Evolutionary conservation across 148 eudicot genomes (phyloP), one percentile per base, ranked within the genome.

Genomic region (Nepenthes mirabilis): DNA sequence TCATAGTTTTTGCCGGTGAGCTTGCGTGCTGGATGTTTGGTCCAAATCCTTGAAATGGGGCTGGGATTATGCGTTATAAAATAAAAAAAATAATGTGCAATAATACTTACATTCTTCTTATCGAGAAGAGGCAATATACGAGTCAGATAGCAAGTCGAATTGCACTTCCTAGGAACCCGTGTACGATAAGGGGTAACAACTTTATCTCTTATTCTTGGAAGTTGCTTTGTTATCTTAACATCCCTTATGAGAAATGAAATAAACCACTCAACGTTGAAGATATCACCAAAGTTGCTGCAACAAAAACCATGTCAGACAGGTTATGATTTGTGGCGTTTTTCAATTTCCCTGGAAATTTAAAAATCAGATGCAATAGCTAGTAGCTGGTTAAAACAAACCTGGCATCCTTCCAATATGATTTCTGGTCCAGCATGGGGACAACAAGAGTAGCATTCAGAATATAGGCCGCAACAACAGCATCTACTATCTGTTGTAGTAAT

Each of bases 351-450:
- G 13, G 4, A 53, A 9, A 55, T 55, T 32, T 34, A 75, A 52
- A 10, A 62, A 11, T 43, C 36, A 47, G 11, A 60, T 56, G 55
- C 43, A 10, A 13, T 52, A 23, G 49, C 52, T 12, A 0, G 33
- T 14, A 36, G 14, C 14, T 12, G 33, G 23, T n/a, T 23, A 32
- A 67, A 43, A 59, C 79, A 50, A 70, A 89, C 97, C 97, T 86
- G 37, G 77, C 64, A 68, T 90, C 97, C 77, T 86, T 82, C 97
- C 97, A 90, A 66, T 78, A 90, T 50, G 97, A 90, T 48, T 74
- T 73, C 58, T 86, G 90, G 74, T 90, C 97, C 61, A 90, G 66
- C 70, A 71, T 73, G 14, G 97, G 97, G 62, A 86, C 82, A 47
- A 90, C 78, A 50, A 90, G 86, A 47, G 97, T 83, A 34, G 97